These are phyloP conservation scores for Colletotrichum acutatum DNA, from an alignment of 2,329 filamentous ascomycete species.

Conservation along the genomic window DNA sequence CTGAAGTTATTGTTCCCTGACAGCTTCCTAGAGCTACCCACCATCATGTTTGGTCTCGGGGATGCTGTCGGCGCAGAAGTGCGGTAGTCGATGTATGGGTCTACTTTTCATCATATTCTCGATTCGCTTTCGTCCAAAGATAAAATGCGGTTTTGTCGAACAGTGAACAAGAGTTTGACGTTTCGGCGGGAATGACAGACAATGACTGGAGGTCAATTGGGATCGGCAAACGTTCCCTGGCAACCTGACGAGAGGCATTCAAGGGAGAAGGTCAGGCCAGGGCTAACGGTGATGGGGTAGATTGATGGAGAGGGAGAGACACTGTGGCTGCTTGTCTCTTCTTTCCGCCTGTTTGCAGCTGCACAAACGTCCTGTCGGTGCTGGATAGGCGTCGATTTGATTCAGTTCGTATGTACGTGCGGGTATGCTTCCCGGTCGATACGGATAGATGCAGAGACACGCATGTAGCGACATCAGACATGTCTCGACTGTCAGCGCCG, in stretches of 20 bases:
- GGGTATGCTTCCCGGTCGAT: not conserved
- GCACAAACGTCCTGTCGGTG: not conserved
- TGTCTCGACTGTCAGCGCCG: not conserved
- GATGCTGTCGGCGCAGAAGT: too few relatives aligned
- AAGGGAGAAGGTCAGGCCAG: constrained; percentile 4
- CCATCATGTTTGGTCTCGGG: not conserved
- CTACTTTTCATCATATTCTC: not conserved
- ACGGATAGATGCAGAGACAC: not conserved
- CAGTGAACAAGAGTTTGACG: not conserved
- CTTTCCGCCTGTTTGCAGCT: not conserved
- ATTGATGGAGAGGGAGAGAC: not conserved
- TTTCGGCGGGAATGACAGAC: not conserved
- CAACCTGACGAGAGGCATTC: not conserved
- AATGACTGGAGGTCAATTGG: not conserved
- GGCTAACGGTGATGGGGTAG: not conserved
- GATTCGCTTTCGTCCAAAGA: not conserved
- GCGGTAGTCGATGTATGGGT: not conserved
- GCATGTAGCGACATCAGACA: not conserved
- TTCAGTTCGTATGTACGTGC: not conserved
- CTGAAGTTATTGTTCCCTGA: not conserved
- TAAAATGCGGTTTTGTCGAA: not conserved
- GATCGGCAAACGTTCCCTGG: not conserved
- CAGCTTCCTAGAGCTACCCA: not conserved
- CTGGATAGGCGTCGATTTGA: not conserved
- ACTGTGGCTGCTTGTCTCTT: constrained; percentile 4